phyloP scores from a whole-genome alignment of 495 filamentous ascomycete species.

The Aspergillus sparsus region DNA sequence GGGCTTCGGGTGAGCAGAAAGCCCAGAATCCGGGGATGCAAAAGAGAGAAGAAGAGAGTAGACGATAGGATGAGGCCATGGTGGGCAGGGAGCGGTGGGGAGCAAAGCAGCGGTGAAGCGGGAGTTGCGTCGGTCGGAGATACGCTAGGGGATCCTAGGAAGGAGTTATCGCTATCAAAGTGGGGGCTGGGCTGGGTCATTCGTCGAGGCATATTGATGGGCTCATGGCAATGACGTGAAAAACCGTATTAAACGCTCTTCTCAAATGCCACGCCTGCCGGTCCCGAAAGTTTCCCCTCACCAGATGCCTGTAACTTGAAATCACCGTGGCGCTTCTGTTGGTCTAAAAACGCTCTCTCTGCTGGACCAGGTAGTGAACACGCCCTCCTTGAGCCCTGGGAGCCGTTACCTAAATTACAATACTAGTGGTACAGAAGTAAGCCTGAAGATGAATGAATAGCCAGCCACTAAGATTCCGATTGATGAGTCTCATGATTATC shows the following conservation, averaged over 20 bases:
- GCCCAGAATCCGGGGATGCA: constrained; percentile 33
- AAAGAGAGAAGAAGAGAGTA: constrained; percentile 22
- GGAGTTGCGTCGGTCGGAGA: constrained; percentile 33
- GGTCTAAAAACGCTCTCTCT: constrained; percentile 11
- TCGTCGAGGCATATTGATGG: constrained; percentile 13
- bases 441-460: not conserved
- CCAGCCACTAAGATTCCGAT: constrained; percentile 14
- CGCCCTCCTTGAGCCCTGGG: too few species aligned
- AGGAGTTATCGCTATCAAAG: constrained; percentile 33
- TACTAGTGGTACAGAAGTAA: too few species aligned
- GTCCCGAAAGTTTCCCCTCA: not conserved
- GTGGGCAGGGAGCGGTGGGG: constrained; percentile 36
- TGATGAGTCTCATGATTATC: constrained; percentile 27
- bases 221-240: constrained; percentile 1
- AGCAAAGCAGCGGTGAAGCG: constrained; percentile 53
- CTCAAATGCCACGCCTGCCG: constrained; percentile 15
- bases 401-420: too few species aligned
- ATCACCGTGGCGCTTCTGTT: constrained; percentile 12
- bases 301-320: not conserved
- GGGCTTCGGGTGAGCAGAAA: constrained; percentile 32
- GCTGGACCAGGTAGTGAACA: not conserved
- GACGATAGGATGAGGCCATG: constrained; percentile 38
- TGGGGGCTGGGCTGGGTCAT: constrained; percentile 26
- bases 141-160: constrained; percentile 42
- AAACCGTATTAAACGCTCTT: not conserved